Conservation (phyloP, 352 stramenopile genomes). For the Lagenidium sp. region DNA sequence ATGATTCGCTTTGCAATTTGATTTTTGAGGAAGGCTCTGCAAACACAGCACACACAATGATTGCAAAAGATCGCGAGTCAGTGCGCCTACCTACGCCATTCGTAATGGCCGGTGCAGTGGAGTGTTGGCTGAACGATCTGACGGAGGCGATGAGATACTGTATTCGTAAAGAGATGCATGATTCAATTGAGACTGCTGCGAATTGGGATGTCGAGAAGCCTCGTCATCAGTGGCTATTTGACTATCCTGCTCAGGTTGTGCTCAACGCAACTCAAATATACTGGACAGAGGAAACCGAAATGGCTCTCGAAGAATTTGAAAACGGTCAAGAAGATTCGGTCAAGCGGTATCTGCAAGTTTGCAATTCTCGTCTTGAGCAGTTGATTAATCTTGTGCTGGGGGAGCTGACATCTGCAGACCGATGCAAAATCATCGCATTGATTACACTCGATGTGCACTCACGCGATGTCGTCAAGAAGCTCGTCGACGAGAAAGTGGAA, state of each 20-base stretch:
- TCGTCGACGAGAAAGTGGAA: slow-evolving; percentile 86
- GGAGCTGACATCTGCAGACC: slow-evolving; percentile 81
- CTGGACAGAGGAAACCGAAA: slow-evolving; percentile 96
- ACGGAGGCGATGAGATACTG: slow-evolving; percentile 81
- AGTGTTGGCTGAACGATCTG: slow-evolving; percentile 83
- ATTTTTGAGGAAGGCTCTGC: slow-evolving; percentile 71
- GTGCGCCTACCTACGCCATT: slow-evolving; percentile 66
- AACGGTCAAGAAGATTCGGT: slow-evolving; percentile 85
- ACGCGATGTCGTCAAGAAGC: slow-evolving; percentile 88
- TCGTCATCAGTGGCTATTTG: slow-evolving; percentile 96
- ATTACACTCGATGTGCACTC: slow-evolving; percentile 96
- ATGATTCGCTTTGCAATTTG: slow-evolving; percentile 90
- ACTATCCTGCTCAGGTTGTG: slow-evolving; percentile 91
- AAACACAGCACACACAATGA: slow-evolving; percentile 80
- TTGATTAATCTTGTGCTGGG: slow-evolving; percentile 90
- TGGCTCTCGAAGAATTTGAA: slow-evolving; percentile 82
- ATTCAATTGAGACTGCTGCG: slow-evolving; percentile 76
- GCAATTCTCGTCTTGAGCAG: slow-evolving; percentile 82
- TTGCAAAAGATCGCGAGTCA: slow-evolving; percentile 69
- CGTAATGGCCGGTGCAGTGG: slow-evolving; percentile 76
- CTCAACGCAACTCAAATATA: slow-evolving; percentile 88
- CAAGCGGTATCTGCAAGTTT: slow-evolving; percentile 72
- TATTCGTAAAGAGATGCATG: slow-evolving; percentile 82
- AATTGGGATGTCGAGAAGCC: slow-evolving; percentile 95
- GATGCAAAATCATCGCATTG: slow-evolving; percentile 93